Percentiles rank a stretch among this genome's conserved stretches.
These are phyloP conservation scores for Coemansia sp. DNA, from an alignment of 192 early-diverging fungal species.

Conservation along the genomic window DNA sequence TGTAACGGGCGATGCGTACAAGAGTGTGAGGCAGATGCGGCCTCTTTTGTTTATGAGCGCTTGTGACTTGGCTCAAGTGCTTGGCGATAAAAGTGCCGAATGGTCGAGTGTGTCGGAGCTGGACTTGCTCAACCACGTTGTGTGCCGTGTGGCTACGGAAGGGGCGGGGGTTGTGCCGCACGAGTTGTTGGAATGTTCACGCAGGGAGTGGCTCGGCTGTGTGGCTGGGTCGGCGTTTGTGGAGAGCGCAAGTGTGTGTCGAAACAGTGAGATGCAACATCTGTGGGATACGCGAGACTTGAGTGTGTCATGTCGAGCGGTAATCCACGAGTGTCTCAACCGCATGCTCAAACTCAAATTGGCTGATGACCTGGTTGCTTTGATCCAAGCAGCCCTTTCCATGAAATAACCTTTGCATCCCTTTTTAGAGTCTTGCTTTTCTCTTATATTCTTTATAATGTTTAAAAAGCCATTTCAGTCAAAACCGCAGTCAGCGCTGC, in stretches of 20 bases:
- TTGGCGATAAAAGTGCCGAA: neutral
- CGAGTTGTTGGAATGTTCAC: neutral
- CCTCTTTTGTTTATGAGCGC: slow-evolving; percentile 35
- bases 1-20: slow-evolving; percentile 6
- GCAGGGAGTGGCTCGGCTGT: neutral
- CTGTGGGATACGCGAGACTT: neutral
- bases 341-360: neutral
- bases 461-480: slow-evolving; percentile 74
- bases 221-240: neutral
- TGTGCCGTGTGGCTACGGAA: slow-evolving; percentile 22
- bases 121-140: slow-evolving; percentile 25
- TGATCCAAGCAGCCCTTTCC: neutral
- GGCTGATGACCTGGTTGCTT: neutral
- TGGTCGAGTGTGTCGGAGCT: neutral
- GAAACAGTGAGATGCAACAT: neutral
- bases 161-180: neutral
- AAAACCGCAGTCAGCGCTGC: slow-evolving; percentile 68
- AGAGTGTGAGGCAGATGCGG: slow-evolving; percentile 20
- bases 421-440: neutral
- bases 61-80: neutral
- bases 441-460: slow-evolving; percentile 49
- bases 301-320: neutral
- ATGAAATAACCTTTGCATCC: neutral
- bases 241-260: neutral
- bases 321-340: neutral